Percentiles rank a stretch among this genome's conserved stretches.
Conservation (phyloP, 2,329 filamentous ascomycete genomes). For the Knufia petricola region DNA sequence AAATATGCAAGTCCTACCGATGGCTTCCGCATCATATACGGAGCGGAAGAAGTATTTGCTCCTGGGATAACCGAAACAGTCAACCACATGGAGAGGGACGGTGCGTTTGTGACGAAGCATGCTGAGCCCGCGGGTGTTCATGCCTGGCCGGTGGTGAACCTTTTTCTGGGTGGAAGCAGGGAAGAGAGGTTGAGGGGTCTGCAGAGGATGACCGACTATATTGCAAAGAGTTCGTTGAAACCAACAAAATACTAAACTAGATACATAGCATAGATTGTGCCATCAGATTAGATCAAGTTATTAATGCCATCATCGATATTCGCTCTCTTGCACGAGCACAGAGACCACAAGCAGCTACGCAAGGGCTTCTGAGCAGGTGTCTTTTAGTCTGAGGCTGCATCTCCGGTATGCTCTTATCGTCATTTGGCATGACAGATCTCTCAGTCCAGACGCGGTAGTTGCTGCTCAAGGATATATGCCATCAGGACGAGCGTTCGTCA, state of each 20-base stretch:
- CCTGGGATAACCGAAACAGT: slow-evolving; percentile 58
- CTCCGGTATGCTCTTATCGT: slow-evolving; percentile 10
- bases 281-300: slow-evolving; percentile 57
- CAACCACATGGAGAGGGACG: slow-evolving; percentile 44
- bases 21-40: slow-evolving; percentile 63
- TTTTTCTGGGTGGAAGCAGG: slow-evolving; percentile 44
- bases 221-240: slow-evolving; percentile 15
- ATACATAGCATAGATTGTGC: slow-evolving; percentile 12
- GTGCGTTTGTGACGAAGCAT: slow-evolving; percentile 44
- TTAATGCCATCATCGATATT: slow-evolving; percentile 35
- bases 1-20: slow-evolving; percentile 52
- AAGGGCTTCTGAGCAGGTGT: slow-evolving; percentile 2
- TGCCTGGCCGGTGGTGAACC: slow-evolving; percentile 66
- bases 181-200: slow-evolving; percentile 40
- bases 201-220: slow-evolving; percentile 23
- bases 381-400: not conserved
- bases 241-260: slow-evolving; percentile 12
- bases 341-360: slow-evolving; percentile 7
- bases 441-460: too few species aligned
- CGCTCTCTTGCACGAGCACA: not conserved
- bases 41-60: slow-evolving; percentile 67
- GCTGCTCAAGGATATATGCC: too few species aligned
- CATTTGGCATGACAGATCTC: too few species aligned
- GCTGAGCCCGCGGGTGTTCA: slow-evolving; percentile 62
- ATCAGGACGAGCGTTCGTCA: too few species aligned